phyloP scores from a whole-genome alignment of 495 filamentous ascomycete genomes.

The Neurospora sp. region DNA sequence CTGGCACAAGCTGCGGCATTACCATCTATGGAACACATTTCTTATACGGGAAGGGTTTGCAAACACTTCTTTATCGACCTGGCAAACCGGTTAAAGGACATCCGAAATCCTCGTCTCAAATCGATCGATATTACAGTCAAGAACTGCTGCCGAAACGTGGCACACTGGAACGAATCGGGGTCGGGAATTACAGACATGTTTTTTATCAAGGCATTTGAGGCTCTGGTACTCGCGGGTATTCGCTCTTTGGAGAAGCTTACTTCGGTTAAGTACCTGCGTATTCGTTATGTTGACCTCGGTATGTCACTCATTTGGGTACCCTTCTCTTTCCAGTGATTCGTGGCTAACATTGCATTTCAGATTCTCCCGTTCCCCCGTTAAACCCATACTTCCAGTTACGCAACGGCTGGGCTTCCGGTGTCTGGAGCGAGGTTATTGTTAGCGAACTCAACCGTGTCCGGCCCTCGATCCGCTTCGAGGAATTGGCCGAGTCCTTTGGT shows the following conservation, averaged over 20 bases:
- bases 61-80: conserved; percentile 45
- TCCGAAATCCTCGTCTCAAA: conserved; percentile 40
- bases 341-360: conserved; percentile 17
- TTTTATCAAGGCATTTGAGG: conserved; percentile 58
- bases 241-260: conserved; percentile 43
- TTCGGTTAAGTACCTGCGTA: conserved; percentile 47
- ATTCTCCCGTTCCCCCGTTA: conserved; percentile 45
- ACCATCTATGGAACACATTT: conserved; percentile 50
- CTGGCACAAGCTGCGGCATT: conserved; percentile 43
- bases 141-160: conserved; percentile 52
- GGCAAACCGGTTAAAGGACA: conserved; percentile 28
- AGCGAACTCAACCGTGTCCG: conserved; percentile 42
- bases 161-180: conserved; percentile 45
- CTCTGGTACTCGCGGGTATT: conserved; percentile 51
- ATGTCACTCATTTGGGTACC: conserved; percentile 12
- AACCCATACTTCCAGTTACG: conserved; percentile 58
- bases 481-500: conserved; percentile 47
- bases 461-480: conserved; percentile 45
- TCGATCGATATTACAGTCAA: conserved; percentile 60
- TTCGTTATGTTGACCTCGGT: conserved; percentile 65
- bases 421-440: conserved; percentile 60
- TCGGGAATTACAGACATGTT: conserved; percentile 56
- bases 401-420: conserved; percentile 48
- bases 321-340: neutral
- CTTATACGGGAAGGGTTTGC: conserved; percentile 59